Evolutionary conservation across 164 flowering plant species (phyloP), one percentile per base, ranked within the genome.

Genomic region (Tetrastigma voinierianum): DNA sequence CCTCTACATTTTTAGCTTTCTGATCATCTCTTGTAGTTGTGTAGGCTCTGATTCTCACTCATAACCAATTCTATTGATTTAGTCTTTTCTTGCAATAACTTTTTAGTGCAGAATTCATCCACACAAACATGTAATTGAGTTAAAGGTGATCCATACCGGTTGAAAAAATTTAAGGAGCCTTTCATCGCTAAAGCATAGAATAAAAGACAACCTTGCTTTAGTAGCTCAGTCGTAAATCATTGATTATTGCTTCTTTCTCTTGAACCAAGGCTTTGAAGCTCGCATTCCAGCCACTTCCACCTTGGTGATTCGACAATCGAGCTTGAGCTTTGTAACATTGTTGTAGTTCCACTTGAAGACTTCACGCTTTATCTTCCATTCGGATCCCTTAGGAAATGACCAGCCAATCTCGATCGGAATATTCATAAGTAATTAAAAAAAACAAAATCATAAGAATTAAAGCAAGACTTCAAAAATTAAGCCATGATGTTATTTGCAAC

Each of bases 321-420:
- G 97, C 70, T 80, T 92, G 98, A 76, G 97, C 99, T 84, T 87
- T 92, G 76, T 95, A 92, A 78, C 97, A 95, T 67, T 95, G 99
- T 72, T 95, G 99, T 52, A 95, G 96, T 75, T 95, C 98, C 69
- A 73, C 48, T 73, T 95, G 96, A 57, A 92, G 81, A 64, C 57
- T 87, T 77, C 92, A 96, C 21, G 86, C 90, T 74, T 92, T 95
- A 70, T 95, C 73, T 90, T 90, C 99, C 99, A 95, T 74, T 90
- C 97, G 20, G 87, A 89, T 3, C 93, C 94, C 99, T 95, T 63
- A 64, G 44, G 15, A 69, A 53, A 72, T 12, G 19, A 32, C 23
- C 9, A 67, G 43, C 45, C 18, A 53, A 67, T 21, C 56, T 61
- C 51, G 25, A 55, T 51, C 70, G 64, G 46, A 47, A 61, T 46